Evolutionary conservation across 495 filamentous ascomycete species (phyloP), one percentile per base, ranked within the genome.

Genomic region (Penicillium canariense): DNA sequence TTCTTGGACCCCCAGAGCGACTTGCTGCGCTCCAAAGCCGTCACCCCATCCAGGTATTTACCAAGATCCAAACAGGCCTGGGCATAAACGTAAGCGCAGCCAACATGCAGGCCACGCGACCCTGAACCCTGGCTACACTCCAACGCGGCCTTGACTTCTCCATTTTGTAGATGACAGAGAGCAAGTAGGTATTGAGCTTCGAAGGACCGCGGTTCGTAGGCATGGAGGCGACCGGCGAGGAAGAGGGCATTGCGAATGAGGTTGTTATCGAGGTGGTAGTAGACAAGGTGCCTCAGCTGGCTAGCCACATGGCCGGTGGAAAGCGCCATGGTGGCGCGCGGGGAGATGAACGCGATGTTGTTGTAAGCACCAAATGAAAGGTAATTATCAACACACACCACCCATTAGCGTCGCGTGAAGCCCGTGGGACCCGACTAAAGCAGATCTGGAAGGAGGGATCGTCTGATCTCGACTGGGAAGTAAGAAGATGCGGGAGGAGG

Each of bases 251-350:
- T 97, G 28, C 88, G 81, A 59, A 87, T 78, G 26, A 92, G 80
- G 61, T 92, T 86, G 60, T 93, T 95, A 72, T 98, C 94, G 67
- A 98, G 83, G 65, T 96, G 86, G 72, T 97, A 96, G 71, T 91
- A 88, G 55, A 97, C 85, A 48, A 90, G 79, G 65, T 94, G 88
- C 65, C 87, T 82, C 60, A 97, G 76, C 71, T 96, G 88, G 67
- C 77, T 77, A 35, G 87, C 77, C 59, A 91, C 79, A 66, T 86
- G 79, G 58, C 78, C 83, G 27, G 81, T 81, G 18, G 72, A 74
- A 7, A 89, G 85, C 51, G 88, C 81, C 91, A 95, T 95, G 66
- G 55, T 81, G 61, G 56, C 31, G 55, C 43, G 46, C 46, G 35
- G 38, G 50, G 55, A 40, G 36, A 25, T 30, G 25, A 28, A 49